Base-by-base conservation (phyloP, 768 basidiomycete genomes). In the Lactarius hatsudake region DNA sequence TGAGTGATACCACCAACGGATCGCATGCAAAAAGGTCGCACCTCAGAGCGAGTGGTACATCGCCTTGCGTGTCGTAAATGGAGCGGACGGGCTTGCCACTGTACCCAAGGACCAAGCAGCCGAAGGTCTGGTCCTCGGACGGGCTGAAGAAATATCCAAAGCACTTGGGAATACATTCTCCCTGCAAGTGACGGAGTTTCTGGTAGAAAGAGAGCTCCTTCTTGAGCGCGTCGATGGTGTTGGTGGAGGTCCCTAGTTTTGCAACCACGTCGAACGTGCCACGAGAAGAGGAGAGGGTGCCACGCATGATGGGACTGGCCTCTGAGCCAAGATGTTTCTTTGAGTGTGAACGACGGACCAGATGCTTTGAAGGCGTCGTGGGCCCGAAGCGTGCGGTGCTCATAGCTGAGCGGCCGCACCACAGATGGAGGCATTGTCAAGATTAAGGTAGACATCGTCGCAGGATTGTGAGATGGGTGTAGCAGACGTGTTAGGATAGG, bases 251-350 rank as follows among this genome's bases (percentile, higher is more conserved):
- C 20, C 60, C 65, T 17, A 66, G 54, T 55, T 66, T 66, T 26
- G 65, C 65, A 5, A 62, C 65, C 9, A 66, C 61, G 55, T 66
- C 65, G 43, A 62, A 57, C 9, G 34, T 48, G 61, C 60, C 60
- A 15, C 61, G 43, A 20, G 28, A 23, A 36, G 60, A 66, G 26
- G 65, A 55, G 42, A 66, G 55, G 1, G 65, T 62, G 9, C 65
- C 60, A 12, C 61, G 65, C 65, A 66, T 57, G 36, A 66, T 66
- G 20, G 20, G 61, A 62, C 55, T 62, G 54, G 34, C 65, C 65
- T 43, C 65, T 57, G 40, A 62, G 55, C 65, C 65, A 66, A 5
- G 61, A 38, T 1, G 65, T 57, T 12, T 51, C n/a, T 26, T 51
- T 48, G 55, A 66, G 60, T n/a, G 54, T 54, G 20, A 62, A 57